Conservation (phyloP, 352 stramenopile species). For the Elongisporangium prolatum region DNA sequence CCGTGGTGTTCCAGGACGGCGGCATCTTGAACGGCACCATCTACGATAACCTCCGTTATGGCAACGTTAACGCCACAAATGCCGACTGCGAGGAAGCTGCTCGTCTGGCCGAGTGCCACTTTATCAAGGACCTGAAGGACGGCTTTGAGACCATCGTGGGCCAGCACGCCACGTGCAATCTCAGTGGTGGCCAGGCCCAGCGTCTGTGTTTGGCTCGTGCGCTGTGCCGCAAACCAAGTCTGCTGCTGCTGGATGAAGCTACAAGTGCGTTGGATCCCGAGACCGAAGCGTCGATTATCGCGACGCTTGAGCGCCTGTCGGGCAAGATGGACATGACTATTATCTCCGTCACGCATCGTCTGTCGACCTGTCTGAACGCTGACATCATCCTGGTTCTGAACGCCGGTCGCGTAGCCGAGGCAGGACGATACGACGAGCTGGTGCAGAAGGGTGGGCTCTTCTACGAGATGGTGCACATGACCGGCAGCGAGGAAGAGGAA, state of each 20-base stretch:
- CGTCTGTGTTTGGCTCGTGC: slow-evolving; percentile 82
- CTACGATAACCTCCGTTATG: slow-evolving; percentile 86
- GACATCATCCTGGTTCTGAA: slow-evolving; percentile 83
- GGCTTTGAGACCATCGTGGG: slow-evolving; percentile 80
- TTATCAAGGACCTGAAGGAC: slow-evolving; percentile 79
- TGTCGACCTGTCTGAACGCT: slow-evolving; percentile 75
- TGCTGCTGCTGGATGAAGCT: slow-evolving; percentile 81
- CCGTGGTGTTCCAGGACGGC: slow-evolving; percentile 84
- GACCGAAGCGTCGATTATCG: slow-evolving; percentile 82
- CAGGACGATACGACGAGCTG: slow-evolving; percentile 71
- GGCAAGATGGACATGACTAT: slow-evolving; percentile 89
- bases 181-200: slow-evolving; percentile 85
- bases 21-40: slow-evolving; percentile 86
- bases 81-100: slow-evolving; percentile 80
- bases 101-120: slow-evolving; percentile 76
- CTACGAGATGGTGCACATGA: slow-evolving; percentile 84
- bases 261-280: slow-evolving; percentile 85
- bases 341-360: slow-evolving; percentile 85
- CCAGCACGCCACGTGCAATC: slow-evolving; percentile 82
- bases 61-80: slow-evolving; percentile 63
- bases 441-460: slow-evolving; percentile 70
- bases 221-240: slow-evolving; percentile 70
- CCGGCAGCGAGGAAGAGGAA: slow-evolving; percentile 44
- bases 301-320: slow-evolving; percentile 72
- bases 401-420: slow-evolving; percentile 66